A percentile compares a stretch with the other conserved stretches of the same genome.
Conservation (phyloP, 2,329 filamentous ascomycete genomes). For the Stemphylium vesicarium region DNA sequence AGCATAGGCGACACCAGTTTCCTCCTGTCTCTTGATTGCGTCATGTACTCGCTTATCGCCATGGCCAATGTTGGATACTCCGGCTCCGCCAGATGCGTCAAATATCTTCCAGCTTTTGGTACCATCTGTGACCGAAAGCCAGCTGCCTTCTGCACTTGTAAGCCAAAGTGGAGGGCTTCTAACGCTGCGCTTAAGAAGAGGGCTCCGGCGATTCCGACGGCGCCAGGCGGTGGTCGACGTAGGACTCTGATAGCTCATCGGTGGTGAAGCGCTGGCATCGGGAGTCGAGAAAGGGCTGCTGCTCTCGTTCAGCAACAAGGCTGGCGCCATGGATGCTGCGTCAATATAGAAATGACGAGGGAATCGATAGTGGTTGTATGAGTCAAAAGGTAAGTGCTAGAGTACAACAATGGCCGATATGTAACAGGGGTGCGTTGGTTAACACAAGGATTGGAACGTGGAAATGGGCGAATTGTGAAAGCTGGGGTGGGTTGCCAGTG, state of each 20-base stretch:
- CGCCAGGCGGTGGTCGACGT: not conserved
- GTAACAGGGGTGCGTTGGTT: not conserved
- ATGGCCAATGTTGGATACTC: constrained; percentile 74
- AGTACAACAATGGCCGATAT: not conserved
- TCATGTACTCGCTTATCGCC: constrained; percentile 65
- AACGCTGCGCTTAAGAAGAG: constrained; percentile 60
- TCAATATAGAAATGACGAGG: not conserved
- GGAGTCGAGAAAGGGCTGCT: not conserved
- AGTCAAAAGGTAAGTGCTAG: not conserved
- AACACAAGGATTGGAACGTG: not conserved
- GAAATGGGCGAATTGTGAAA: not conserved
- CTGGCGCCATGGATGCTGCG: constrained; percentile 11
- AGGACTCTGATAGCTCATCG: not conserved
- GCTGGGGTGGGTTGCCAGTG: not conserved
- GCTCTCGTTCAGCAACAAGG: constrained; percentile 6
- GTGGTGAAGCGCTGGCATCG: not conserved
- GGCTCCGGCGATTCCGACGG: not conserved
- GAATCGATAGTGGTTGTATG: not conserved
- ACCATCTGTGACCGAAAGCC: constrained; percentile 58
- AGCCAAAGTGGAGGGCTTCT: constrained; percentile 56
- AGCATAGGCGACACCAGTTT: constrained; percentile 46
- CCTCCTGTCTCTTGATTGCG: constrained; percentile 66
- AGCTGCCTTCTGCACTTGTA: constrained; percentile 57
- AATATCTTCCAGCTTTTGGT: constrained; percentile 60
- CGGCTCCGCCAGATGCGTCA: constrained; percentile 76